Evolutionary conservation across 2,329 filamentous ascomycete species (phyloP).

Genomic region (Cercospora canescens): DNA sequence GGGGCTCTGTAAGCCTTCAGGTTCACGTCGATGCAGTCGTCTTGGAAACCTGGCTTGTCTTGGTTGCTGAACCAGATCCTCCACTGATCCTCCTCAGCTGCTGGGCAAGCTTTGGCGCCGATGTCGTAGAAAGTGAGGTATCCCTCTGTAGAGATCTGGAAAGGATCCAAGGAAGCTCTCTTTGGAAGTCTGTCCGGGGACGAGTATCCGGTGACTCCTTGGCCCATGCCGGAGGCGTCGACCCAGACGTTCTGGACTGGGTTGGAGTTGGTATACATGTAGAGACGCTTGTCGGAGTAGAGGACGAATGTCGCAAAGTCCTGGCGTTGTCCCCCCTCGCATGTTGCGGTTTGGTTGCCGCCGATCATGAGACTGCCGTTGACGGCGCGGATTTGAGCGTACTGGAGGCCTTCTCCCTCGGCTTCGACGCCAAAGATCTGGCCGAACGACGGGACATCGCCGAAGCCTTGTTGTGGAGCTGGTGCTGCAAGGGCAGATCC

Average conservation of each 20-base stretch:
- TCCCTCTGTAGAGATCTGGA: constrained; percentile 10
- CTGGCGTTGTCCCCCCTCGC: constrained; percentile 4
- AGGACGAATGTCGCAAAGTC: constrained; percentile 15
- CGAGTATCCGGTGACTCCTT: constrained; percentile 14
- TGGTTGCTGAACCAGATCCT: constrained; percentile 13
- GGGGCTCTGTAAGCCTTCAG: constrained; percentile 12
- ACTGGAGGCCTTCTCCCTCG: neutral
- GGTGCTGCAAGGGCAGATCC: neutral
- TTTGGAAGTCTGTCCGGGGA: constrained; percentile 3
- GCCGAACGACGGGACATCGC: neutral
- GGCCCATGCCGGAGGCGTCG: constrained; percentile 18
- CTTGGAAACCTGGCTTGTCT: constrained; percentile 13
- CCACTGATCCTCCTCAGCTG: neutral
- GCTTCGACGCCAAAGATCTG: neutral
- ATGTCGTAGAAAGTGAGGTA: constrained; percentile 15
- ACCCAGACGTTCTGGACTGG: constrained; percentile 20
- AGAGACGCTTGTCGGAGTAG: neutral
- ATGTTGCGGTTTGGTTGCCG: constrained; percentile 16
- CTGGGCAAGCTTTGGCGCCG: constrained; percentile 16
- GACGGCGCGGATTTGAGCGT: constrained; percentile 20
- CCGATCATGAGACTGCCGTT: constrained; percentile 19
- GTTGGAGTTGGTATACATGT: constrained; percentile 10
- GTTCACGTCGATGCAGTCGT: constrained; percentile 10
- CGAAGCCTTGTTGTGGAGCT: neutral
- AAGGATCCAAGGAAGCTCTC: constrained; percentile 8